Percentiles rank a stretch among this genome's conserved stretches.
Conservation (phyloP, 2,329 filamentous ascomycete species). For the Fonsecaea nubica region DNA sequence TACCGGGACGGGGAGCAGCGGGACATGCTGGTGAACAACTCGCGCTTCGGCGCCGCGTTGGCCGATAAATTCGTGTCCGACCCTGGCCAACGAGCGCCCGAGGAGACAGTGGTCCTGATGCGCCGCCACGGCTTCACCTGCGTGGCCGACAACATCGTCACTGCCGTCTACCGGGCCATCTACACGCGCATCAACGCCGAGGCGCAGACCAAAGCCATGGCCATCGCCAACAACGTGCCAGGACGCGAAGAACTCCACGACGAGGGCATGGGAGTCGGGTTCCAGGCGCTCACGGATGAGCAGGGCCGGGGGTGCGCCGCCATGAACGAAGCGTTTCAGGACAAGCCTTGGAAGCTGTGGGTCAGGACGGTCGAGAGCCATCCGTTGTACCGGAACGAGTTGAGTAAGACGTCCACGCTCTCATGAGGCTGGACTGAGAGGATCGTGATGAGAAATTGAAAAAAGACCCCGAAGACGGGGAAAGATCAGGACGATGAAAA, state of each 20-base stretch:
- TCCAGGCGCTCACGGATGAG: constrained; percentile 32
- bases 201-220: constrained; percentile 51
- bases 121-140: constrained; percentile 55
- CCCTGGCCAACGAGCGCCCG: constrained; percentile 19
- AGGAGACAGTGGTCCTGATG: constrained; percentile 54
- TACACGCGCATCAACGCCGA: constrained; percentile 56
- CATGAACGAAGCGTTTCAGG: constrained; percentile 33
- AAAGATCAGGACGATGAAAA: neutral
- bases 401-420: constrained; percentile 20
- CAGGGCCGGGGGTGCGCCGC: constrained; percentile 27
- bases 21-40: constrained; percentile 50
- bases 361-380: constrained; percentile 36
- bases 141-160: constrained; percentile 48
- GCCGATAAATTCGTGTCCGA: constrained; percentile 45
- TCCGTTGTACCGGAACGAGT: constrained; percentile 36
- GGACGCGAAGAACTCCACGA: neutral
- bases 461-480: neutral
- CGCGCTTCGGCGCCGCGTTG: constrained; percentile 46
- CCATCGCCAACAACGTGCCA: constrained; percentile 11
- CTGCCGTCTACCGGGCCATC: constrained; percentile 52
- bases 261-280: constrained; percentile 12
- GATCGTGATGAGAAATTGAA: neutral
- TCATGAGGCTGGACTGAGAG: neutral
- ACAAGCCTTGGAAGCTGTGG: constrained; percentile 39
- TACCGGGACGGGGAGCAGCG: constrained; percentile 42